Conservation (phyloP, 2,329 filamentous ascomycete genomes). For the Colletotrichum australisinense region DNA sequence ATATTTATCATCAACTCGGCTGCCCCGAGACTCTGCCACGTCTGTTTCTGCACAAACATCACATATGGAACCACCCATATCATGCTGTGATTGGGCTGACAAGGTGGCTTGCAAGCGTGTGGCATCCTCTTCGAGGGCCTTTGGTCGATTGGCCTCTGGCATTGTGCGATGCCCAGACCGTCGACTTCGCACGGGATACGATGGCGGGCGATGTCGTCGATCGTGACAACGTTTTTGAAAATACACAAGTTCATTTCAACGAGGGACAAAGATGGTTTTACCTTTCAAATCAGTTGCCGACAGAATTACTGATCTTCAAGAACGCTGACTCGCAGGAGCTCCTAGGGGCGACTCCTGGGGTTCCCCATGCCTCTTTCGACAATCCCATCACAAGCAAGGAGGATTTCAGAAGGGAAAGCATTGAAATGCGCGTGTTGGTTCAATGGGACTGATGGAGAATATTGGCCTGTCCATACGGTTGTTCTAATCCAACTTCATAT, state of each 20-base stretch:
- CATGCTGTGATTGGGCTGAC: slow-evolving; percentile 34
- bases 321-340: slow-evolving; percentile 15
- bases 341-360: not conserved
- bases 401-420: slow-evolving; percentile 14
- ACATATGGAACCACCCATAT: not conserved
- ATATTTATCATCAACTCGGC: not conserved
- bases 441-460: not conserved
- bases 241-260: slow-evolving; percentile 38
- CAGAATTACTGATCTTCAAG: slow-evolving; percentile 39
- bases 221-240: slow-evolving; percentile 37
- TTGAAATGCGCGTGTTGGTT: slow-evolving; percentile 19
- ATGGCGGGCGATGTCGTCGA: slow-evolving; percentile 39
- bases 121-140: slow-evolving; percentile 38
- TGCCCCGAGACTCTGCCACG: not conserved
- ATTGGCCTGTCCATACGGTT: not conserved
- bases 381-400: slow-evolving; percentile 3
- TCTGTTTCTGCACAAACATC: not conserved
- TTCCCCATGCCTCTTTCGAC: slow-evolving; percentile 20
- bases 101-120: slow-evolving; percentile 37
- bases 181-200: slow-evolving; percentile 36
- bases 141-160: slow-evolving; percentile 40
- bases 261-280: slow-evolving; percentile 38
- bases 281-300: slow-evolving; percentile 34
- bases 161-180: slow-evolving; percentile 37
- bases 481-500: not conserved